phyloP scores from a whole-genome alignment of 495 filamentous ascomycete genomes.

The Aspergillus nanangensis region DNA sequence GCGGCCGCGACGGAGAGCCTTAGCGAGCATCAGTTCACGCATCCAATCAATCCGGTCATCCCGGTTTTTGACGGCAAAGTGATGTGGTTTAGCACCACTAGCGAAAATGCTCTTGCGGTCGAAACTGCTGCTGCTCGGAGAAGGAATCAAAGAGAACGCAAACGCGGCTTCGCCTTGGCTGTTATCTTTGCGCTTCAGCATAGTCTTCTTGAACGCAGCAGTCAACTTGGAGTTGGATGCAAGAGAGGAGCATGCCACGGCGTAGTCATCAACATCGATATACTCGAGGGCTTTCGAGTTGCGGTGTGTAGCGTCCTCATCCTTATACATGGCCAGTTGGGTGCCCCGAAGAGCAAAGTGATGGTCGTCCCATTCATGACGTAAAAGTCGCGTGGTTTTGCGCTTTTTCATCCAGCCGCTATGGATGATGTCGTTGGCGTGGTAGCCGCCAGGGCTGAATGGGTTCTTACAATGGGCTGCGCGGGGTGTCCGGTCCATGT shows the following conservation, averaged over 20 bases:
- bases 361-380: conserved; percentile 90
- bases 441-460: conserved; percentile 15
- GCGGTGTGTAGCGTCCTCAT: conserved; percentile 48
- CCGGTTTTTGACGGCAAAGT: conserved; percentile 82
- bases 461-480: conserved; percentile 18
- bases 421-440: conserved; percentile 49
- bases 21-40: conserved; percentile 95
- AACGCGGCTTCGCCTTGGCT: conserved; percentile 61
- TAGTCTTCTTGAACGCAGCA: conserved; percentile 82
- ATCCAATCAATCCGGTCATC: conserved; percentile 98
- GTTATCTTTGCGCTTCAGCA: conserved; percentile 55
- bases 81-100: conserved; percentile 68
- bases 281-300: conserved; percentile 59
- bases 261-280: conserved; percentile 94
- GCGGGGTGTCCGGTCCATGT: conserved; percentile 25
- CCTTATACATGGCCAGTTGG: conserved; percentile 73
- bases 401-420: conserved; percentile 93
- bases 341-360: conserved; percentile 87
- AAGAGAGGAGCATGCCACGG: conserved; percentile 79
- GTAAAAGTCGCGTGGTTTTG: conserved; percentile 77
- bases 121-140: conserved; percentile 40
- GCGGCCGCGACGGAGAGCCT: conserved; percentile 71
- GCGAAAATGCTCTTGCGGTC: conserved; percentile 46
- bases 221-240: conserved; percentile 72
- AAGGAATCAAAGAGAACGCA: conserved; percentile 85